Evolutionary conservation across 306 rosid species (phyloP), one percentile per base, ranked within the genome.

Genomic region (Cicer bijugum): DNA sequence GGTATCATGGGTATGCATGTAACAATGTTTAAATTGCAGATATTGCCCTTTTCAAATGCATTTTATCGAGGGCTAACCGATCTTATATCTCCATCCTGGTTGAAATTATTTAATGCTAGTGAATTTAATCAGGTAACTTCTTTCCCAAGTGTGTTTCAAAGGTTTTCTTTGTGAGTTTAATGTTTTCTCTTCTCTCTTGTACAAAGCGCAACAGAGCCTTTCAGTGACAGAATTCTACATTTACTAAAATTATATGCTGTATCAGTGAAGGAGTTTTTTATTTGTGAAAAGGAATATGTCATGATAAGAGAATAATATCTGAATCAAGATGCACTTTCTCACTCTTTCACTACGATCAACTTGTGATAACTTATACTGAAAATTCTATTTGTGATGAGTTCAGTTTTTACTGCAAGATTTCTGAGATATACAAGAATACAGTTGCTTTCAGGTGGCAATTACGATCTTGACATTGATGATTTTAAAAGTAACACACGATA

Each of bases 381-480:
- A 67, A 15, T 9, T 50, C 8, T 62, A 17, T 42, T 47, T 77
- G 39, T 52, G 8, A 37, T 52, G 42, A 78, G 73, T 62, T 75
- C 71, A 82, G 38, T 61, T 44, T 48, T 67, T 47, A 73, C 71
- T 19, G 61, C 71, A 74, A 82, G 63, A 52, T 57, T 65, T 55
- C 85, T 88, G 83, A 44, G 45, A 43, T 76, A 69, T 81, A 67
- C 78, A 67, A 48, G 71, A 56, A 64, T 83, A 72, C 86, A 91
- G 98, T 85, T 94, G 85, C 99, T 94, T 86, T 94, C 99, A 46
- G 99, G 99, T 77, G 99, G 99, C 51, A 88, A 88, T 78, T 86
- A 94, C 35, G 99, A 94, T 85, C 88, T 94, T 71, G 99, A 94
- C 37, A 60, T 88, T 65, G 90, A 94, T 77, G 99, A 94, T 86